Evolutionary conservation across 2,329 filamentous ascomycete species (phyloP).

Genomic region (Myrmaecium sp.): DNA sequence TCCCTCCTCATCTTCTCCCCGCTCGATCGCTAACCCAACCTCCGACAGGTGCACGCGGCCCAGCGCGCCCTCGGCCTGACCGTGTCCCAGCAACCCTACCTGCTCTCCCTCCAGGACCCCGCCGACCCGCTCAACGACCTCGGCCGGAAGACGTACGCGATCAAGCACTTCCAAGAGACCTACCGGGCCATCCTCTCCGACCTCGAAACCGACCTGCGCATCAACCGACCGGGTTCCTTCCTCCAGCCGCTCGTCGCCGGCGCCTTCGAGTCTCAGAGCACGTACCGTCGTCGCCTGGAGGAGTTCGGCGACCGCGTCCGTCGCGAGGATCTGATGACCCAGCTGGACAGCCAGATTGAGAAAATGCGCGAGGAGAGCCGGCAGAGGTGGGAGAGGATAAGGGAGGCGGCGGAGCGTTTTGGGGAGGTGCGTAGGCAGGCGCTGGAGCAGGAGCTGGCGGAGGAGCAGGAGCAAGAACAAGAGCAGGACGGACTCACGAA

Average conservation of each 20-base stretch:
- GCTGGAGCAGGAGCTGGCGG: too few relatives aligned
- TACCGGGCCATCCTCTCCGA: slow-evolving; percentile 14
- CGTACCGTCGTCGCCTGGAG: slow-evolving; percentile 7
- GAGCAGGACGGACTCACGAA: too few relatives aligned
- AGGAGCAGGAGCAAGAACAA: too few relatives aligned
- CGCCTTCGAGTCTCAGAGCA: slow-evolving; percentile 7
- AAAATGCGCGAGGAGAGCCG: too few relatives aligned
- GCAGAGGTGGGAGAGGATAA: too few relatives aligned
- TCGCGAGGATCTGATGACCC: too few relatives aligned
- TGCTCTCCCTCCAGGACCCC: slow-evolving; percentile 42
- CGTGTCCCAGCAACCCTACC: slow-evolving; percentile 16
- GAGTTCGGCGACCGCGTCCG: too few relatives aligned
- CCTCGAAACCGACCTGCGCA: slow-evolving; percentile 7
- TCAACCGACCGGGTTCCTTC: slow-evolving; percentile 8
- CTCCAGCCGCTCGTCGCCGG: slow-evolving; percentile 10
- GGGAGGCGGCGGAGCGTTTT: too few relatives aligned
- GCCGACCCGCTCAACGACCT: slow-evolving; percentile 41
- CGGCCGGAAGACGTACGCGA: slow-evolving; percentile 30
- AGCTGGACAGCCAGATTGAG: too few relatives aligned
- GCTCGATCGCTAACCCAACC: not conserved
- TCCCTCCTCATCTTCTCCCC: not conserved
- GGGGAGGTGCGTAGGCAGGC: too few relatives aligned
- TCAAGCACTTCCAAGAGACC: slow-evolving; percentile 32
- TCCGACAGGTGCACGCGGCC: too few relatives aligned
- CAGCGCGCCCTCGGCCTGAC: too few relatives aligned